phyloP scores from a whole-genome alignment of 257 asterid species.

The Phtheirospermum japonicum region DNA sequence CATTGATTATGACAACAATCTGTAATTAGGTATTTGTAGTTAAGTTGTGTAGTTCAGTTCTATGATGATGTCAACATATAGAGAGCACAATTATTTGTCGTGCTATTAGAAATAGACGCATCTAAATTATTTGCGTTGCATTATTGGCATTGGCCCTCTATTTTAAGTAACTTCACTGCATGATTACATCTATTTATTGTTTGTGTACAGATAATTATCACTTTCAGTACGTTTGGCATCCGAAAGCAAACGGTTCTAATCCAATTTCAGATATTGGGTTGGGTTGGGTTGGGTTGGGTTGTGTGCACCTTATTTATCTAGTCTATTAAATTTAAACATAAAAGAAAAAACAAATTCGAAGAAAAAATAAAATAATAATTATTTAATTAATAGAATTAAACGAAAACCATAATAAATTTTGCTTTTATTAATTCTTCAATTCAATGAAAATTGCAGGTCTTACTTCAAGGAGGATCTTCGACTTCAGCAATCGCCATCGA shows the following conservation, averaged over 20 bases:
- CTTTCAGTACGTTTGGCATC: background rate
- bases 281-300: too few relatives aligned
- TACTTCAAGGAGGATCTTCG: slow-evolving; percentile 53
- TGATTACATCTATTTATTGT: slow-evolving; percentile 2
- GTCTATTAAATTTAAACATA: background rate
- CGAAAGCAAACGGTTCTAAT: background rate
- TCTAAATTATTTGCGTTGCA: slow-evolving; percentile 21
- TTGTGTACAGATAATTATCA: background rate
- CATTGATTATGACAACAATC: background rate
- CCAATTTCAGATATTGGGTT: too few relatives aligned
- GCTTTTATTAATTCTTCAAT: too few relatives aligned
- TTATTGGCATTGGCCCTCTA: slow-evolving; percentile 21
- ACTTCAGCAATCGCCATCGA: slow-evolving; percentile 48
- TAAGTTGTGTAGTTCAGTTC: too few relatives aligned
- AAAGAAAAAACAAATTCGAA: background rate
- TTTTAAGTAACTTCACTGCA: background rate
- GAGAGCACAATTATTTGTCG: slow-evolving; percentile 13
- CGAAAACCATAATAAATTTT: too few relatives aligned
- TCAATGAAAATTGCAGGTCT: too few relatives aligned
- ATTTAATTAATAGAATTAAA: too few relatives aligned
- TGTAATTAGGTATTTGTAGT: slow-evolving; percentile 1
- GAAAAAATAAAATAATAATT: too few relatives aligned
- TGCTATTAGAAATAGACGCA: slow-evolving; percentile 8
- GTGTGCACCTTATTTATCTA: too few relatives aligned
- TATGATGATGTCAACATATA: slow-evolving; percentile 21